phyloP scores from a whole-genome alignment of 2,329 filamentous ascomycete species.

The Malbranchea zuffiana region DNA sequence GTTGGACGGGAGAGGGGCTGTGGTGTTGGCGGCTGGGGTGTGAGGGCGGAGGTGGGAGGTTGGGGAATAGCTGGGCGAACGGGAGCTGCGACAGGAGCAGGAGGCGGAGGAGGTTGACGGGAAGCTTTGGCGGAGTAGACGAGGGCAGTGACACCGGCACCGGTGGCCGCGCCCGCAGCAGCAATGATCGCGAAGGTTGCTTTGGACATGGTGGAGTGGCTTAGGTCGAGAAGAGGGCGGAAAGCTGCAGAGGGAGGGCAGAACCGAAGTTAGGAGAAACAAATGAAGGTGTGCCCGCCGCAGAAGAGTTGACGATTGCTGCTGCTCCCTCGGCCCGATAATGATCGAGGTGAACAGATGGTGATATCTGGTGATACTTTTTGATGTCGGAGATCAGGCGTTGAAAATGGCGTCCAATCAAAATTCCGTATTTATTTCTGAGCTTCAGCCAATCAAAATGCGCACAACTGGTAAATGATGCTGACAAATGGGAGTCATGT shows the following conservation, averaged over 20 bases:
- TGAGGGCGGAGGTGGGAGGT: conserved; percentile 18
- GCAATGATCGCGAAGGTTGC: conserved; percentile 64
- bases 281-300: neutral
- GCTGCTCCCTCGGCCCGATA: neutral
- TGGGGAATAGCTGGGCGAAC: conserved; percentile 18
- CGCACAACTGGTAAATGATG: too few relatives aligned
- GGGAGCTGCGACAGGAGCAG: conserved; percentile 26
- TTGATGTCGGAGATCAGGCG: too few relatives aligned
- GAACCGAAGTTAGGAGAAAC: neutral
- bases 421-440: neutral
- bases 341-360: too few relatives aligned
- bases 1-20: conserved; percentile 23
- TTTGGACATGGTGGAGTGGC: conserved; percentile 64
- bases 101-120: conserved; percentile 35
- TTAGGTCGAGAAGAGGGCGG: neutral
- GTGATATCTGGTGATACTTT: too few relatives aligned
- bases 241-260: neutral
- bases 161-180: conserved; percentile 63
- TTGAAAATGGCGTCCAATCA: too few relatives aligned
- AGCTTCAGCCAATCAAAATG: conserved; percentile 19
- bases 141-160: conserved; percentile 60
- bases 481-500: too few relatives aligned
- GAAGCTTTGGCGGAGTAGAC: conserved; percentile 52
- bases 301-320: neutral
- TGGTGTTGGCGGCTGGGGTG: conserved; percentile 23